Evolutionary conservation across 2,329 filamentous ascomycete genomes (phyloP), one percentile per base, ranked within the genome.

Genomic region (Trichoderma endophyticum): DNA sequence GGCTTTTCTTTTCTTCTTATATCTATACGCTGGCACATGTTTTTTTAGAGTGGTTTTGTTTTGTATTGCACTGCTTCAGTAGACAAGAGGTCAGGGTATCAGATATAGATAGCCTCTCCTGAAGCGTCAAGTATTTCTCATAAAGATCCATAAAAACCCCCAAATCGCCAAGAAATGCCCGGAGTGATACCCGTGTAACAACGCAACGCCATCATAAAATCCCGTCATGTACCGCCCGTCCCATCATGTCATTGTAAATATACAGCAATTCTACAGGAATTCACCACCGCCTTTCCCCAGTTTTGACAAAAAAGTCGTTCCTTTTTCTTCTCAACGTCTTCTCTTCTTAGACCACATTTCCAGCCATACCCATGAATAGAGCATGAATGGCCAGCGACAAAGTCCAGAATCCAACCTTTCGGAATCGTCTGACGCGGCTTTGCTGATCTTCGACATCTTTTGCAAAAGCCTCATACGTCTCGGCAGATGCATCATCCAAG

Each of bases 351-450:
- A 90, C 86, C 73, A 91, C 84, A 75, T 94, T 96, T 18, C 95
- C 95, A 5, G 95, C 95, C 86, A 98, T 92, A 11, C 96, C 96
- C 84, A 98, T 92, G 79, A 98, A 96, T 43, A 99, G 87, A 3
- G 95, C 96, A 80, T 99, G 96, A 8, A 95, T 93, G 7, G 95
- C 93, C 71, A 99, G 85, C 77, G 95, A 95, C 71, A 98, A 86
- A 3, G 94, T 97, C 96, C 96, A 99, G 77, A 98, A 91, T 36
- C 96, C 96, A 32, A 97, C 96, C 83, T 98, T 97, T 81, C 95
- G 97, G 79, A 99, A 92, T 59, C 96, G 88, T 65, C 95, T 88
- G 76, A 94, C 92, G 67, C 94, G 90, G 75, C 92, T 93, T 80
- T 97, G 92, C 77, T 96, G 92, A 82, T 98, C 92, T 74, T 94